Evolutionary conservation across 225 moss, liverwort and hornwort species (phyloP), one percentile per base, ranked within the genome.

Genomic region (Ulota crispa): DNA sequence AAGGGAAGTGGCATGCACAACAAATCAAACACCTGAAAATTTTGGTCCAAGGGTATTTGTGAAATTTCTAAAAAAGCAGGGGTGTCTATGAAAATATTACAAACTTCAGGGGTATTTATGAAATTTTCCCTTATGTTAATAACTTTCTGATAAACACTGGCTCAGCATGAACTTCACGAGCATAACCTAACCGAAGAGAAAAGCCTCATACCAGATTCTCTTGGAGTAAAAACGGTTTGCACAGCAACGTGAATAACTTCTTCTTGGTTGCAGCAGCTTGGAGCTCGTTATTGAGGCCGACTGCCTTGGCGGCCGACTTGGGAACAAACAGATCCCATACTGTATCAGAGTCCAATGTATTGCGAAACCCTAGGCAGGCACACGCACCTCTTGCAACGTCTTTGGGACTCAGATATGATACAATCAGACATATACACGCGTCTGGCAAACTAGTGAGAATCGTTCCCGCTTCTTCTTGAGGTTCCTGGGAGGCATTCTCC

Each of bases 291-390:
- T 62, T 82, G n/a, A 13, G 23, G 30, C 42, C 45, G 34, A 74
- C 53, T 14, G 83, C 80, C 77, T 61, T 60, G 42, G 70, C 16
- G 41, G 68, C 5, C 36, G 83, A 73, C 41, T 66, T 66, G 37
- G 73, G 78, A 41, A 85, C 53, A 73, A 85, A 21, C 23, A 56
- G 85, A 31, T 73, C 88, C 88, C 85, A 88, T 45, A 85, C 77
- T 11, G 32, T 15, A 50, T 88, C 83, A 63, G 80, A 83, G 42
- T 69, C 76, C 66, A 85, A 81, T 31, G 64, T 76, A 43, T 55
- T 43, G 77, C 76, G 76, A 73, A 85, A 88, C 23, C 30, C 80
- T 52, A 61, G 47, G 76, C 73, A 88, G 23, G 75, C 83, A 74
- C 83, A 85, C 4, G 80, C 73, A 26, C 75, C 60, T 80, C 80